Conservation (phyloP, 139 green algal species). For the Yamagishiella unicocca region DNA sequence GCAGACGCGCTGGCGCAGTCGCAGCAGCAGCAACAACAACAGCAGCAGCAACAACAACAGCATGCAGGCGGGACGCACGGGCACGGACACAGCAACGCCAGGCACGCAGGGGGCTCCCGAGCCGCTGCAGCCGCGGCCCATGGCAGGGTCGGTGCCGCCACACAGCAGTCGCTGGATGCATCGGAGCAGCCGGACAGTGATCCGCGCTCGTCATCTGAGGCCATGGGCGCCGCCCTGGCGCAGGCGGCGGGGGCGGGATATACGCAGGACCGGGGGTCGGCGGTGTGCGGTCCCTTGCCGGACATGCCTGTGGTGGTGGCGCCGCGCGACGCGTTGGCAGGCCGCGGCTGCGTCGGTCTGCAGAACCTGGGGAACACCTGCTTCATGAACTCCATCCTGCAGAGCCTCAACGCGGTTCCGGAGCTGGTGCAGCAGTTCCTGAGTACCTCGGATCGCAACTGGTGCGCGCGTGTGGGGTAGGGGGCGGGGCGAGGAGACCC, state of each 20-base stretch:
- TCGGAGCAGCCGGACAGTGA: background rate
- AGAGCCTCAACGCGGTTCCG: constrained; percentile 69
- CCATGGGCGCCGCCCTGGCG: background rate
- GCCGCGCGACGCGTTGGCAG: constrained; percentile 1
- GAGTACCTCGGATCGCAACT: background rate
- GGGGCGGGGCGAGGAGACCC: too few species aligned
- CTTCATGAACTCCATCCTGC: constrained; percentile 86
- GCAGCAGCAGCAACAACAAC: background rate
- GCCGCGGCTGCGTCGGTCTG: constrained; percentile 72
- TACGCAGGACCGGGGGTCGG: background rate
- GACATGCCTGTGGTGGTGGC: constrained; percentile 8
- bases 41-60: background rate
- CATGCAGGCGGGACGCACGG: too few species aligned
- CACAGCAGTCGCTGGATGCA: background rate
- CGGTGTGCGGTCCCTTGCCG: constrained; percentile 16
- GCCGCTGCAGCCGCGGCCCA: too few species aligned
- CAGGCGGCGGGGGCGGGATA: background rate
- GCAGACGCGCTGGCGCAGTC: background rate
- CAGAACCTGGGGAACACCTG: constrained; percentile 92
- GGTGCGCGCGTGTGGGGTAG: background rate
- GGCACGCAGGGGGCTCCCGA: background rate
- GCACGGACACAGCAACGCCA: background rate
- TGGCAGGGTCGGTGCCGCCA: background rate
- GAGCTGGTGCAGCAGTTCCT: constrained; percentile 58
- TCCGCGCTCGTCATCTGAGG: background rate